Percentiles rank a stretch among this genome's conserved stretches.
phyloP scores from a whole-genome alignment of 1,139 yeast species.

The Blastobotrys raffinosifermentans region DNA sequence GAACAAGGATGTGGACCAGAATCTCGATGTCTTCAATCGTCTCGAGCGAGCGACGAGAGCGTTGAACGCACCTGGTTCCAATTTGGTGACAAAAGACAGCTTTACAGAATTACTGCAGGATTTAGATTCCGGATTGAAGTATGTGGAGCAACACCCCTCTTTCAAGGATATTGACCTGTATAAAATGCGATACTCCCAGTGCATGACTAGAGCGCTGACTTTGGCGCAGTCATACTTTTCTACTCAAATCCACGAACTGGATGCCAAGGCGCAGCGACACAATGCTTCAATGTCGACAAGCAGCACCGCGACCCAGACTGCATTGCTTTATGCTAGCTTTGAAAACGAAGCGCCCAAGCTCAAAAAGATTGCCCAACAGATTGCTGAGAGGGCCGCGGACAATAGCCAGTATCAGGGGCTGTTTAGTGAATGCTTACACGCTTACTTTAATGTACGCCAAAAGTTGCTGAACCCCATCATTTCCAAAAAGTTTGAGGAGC shows the following conservation, averaged over 20 bases:
- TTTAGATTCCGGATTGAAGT: conserved; percentile 54
- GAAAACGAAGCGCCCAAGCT: conserved; percentile 41
- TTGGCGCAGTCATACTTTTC: conserved; percentile 64
- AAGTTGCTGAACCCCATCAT: conserved; percentile 44
- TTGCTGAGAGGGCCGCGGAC: conserved; percentile 43
- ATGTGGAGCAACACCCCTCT: conserved; percentile 43
- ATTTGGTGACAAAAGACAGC: conserved; percentile 51
- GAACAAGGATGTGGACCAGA: conserved; percentile 45
- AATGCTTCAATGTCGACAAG: too few species aligned
- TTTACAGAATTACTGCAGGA: conserved; percentile 50
- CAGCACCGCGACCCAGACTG: conserved; percentile 42
- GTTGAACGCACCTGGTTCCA: conserved; percentile 65
- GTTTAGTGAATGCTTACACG: conserved; percentile 55
- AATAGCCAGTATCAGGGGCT: conserved; percentile 63
- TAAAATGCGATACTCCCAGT: conserved; percentile 69
- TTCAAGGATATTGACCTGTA: conserved; percentile 70
- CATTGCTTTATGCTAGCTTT: conserved; percentile 59
- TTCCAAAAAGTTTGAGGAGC: conserved; percentile 25
- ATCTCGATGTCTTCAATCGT: conserved; percentile 59
- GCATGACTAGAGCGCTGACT: conserved; percentile 77
- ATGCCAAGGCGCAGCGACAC: conserved; percentile 28
- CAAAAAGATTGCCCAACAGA: conserved; percentile 44
- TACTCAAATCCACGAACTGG: conserved; percentile 39
- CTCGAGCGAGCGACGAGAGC: conserved; percentile 64
- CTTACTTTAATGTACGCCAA: conserved; percentile 55